A percentile compares a stretch with the other conserved stretches of the same genome.
These are phyloP conservation scores for Colletotrichum musae DNA, from an alignment of 2,329 filamentous ascomycete genomes.

Conservation along the genomic window DNA sequence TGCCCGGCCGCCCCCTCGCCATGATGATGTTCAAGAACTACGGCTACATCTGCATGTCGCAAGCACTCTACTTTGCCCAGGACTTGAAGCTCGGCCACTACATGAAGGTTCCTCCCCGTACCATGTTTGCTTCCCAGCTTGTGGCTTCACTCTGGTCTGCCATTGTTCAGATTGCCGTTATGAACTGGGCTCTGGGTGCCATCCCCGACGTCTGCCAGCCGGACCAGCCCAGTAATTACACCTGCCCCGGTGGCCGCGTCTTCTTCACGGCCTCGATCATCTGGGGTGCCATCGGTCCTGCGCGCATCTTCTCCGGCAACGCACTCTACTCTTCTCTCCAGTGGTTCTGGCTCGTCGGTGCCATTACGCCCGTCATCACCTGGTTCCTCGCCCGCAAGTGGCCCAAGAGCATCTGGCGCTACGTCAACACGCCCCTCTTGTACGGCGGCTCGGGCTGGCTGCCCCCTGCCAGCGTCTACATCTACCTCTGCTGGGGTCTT, in stretches of 20 bases:
- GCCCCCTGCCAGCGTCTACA: slow-evolving; percentile 79
- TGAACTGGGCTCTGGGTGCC: slow-evolving; percentile 75
- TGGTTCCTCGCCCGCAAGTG: slow-evolving; percentile 74
- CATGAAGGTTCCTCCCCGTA: slow-evolving; percentile 75
- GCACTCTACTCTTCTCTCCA: slow-evolving; percentile 75
- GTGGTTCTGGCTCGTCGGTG: slow-evolving; percentile 81
- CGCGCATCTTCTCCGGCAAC: slow-evolving; percentile 76
- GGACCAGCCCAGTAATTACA: slow-evolving; percentile 69
- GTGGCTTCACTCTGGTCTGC: slow-evolving; percentile 73
- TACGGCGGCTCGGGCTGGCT: slow-evolving; percentile 75
- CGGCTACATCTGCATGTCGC: slow-evolving; percentile 77
- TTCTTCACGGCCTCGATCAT: slow-evolving; percentile 80
- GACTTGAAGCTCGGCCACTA: slow-evolving; percentile 80
- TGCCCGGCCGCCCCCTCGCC: slow-evolving; percentile 77
- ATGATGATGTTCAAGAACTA: slow-evolving; percentile 88
- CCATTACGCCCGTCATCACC: slow-evolving; percentile 72
- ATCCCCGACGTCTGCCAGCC: slow-evolving; percentile 74
- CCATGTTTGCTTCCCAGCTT: slow-evolving; percentile 73
- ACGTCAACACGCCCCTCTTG: slow-evolving; percentile 77
- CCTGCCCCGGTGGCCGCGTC: slow-evolving; percentile 67
- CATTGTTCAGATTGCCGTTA: slow-evolving; percentile 73
- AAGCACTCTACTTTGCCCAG: slow-evolving; percentile 75
- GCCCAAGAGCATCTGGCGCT: slow-evolving; percentile 74
- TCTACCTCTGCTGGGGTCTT: slow-evolving; percentile 79
- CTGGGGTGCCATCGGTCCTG: slow-evolving; percentile 81